Percentiles rank a stretch among this genome's conserved stretches.
These are phyloP conservation scores for Stentor coeruleus DNA, from an alignment of 73 alveolate species.

Conservation along the genomic window DNA sequence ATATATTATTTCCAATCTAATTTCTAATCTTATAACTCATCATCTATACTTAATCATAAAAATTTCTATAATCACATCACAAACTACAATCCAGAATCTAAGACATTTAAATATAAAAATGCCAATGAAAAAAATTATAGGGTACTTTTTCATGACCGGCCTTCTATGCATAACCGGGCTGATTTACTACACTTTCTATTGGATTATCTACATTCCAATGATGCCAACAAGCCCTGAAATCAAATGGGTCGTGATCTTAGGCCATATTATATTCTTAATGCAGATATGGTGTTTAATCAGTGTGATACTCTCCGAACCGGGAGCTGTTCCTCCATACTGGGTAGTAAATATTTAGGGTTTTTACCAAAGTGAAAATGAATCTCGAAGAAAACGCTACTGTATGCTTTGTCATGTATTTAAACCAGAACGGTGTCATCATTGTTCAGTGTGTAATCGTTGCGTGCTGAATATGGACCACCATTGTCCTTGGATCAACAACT, in stretches of 20 bases:
- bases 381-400: slow-evolving; percentile 82
- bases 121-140: slow-evolving; percentile 1
- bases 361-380: slow-evolving; percentile 81
- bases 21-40: too few relatives aligned
- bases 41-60: too few relatives aligned
- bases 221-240: neutral
- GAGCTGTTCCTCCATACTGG: slow-evolving; percentile 96
- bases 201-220: neutral
- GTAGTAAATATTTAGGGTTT: slow-evolving; percentile 59
- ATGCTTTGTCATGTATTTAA: slow-evolving; percentile 81
- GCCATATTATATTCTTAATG: slow-evolving; percentile 67
- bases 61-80: too few relatives aligned
- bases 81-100: too few relatives aligned
- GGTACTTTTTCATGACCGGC: slow-evolving; percentile 1
- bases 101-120: slow-evolving; percentile 5
- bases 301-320: slow-evolving; percentile 92
- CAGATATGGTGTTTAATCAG: slow-evolving; percentile 80
- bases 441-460: slow-evolving; percentile 45
- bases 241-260: slow-evolving; percentile 48
- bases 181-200: neutral
- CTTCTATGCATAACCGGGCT: neutral
- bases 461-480: slow-evolving; percentile 49
- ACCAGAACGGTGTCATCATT: slow-evolving; percentile 56
- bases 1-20: too few relatives aligned
- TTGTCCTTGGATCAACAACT: slow-evolving; percentile 53